Percentiles rank a stretch among this genome's conserved stretches.
phyloP scores from a whole-genome alignment of 257 asterid species.

The Plantago ovata region DNA sequence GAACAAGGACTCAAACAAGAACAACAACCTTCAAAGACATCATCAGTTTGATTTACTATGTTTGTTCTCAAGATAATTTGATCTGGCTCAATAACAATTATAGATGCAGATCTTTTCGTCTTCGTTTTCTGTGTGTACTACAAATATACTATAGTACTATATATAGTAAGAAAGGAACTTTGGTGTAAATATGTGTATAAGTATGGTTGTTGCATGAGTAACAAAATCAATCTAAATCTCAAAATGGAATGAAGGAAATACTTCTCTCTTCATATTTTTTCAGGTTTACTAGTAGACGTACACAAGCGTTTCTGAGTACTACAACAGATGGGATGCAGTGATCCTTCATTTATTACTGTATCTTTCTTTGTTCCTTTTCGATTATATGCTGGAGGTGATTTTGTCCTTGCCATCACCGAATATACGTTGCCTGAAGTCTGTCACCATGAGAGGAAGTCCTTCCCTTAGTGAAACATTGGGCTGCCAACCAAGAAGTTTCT shows the following conservation, averaged over 20 bases:
- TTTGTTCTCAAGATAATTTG: too few species aligned
- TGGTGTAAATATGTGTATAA: too few species aligned
- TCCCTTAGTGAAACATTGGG: conserved; percentile 63
- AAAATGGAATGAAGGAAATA: too few species aligned
- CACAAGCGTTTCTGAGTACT: background rate
- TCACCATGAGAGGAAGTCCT: conserved; percentile 83
- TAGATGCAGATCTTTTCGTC: too few species aligned
- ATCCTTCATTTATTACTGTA: conserved; percentile 8
- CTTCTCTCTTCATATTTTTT: too few species aligned
- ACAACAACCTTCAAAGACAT: background rate
- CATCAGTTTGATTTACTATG: background rate
- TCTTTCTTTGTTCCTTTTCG: background rate
- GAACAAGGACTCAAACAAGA: conserved; percentile 7
- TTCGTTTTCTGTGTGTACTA: too few species aligned
- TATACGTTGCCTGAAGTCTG: conserved; percentile 64
- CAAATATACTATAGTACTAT: too few species aligned
- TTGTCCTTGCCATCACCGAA: conserved; percentile 43
- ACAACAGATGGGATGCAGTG: conserved; percentile 1
- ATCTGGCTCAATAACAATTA: too few species aligned
- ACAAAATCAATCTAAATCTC: too few species aligned
- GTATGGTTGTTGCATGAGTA: too few species aligned
- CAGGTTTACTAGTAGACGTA: conserved; percentile 1
- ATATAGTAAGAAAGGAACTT: too few species aligned
- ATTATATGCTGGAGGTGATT: conserved; percentile 18
- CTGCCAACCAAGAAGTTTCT: conserved; percentile 69